phyloP scores from a whole-genome alignment of 2,329 filamentous ascomycete species.

The Claviceps citrina region DNA sequence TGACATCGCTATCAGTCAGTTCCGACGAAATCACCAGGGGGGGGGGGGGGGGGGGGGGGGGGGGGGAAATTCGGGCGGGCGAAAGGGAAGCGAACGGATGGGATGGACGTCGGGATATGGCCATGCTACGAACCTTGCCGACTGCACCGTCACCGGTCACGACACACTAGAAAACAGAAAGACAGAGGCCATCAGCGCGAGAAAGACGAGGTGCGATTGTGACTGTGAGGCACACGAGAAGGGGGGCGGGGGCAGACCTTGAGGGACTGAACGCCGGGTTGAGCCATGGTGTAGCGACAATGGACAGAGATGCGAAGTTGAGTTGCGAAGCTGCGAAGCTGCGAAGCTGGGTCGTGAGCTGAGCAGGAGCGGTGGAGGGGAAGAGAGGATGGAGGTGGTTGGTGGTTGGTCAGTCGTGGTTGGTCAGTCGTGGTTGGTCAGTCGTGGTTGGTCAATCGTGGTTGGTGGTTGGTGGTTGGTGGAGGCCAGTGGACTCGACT shows the following conservation, averaged over 20 bases:
- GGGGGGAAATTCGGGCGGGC: no score
- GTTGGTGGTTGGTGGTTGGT: not conserved
- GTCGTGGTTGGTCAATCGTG: no score
- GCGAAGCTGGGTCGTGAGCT: not conserved
- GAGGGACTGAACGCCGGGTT: constrained; percentile 74
- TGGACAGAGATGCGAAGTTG: not conserved
- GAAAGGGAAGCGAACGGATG: no score
- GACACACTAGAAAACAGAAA: constrained; percentile 54
- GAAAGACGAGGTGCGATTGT: constrained; percentile 4
- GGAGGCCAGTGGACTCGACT: not conserved
- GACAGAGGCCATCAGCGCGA: constrained; percentile 13
- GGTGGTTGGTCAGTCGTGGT: no score
- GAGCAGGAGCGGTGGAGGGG: constrained; percentile 5
- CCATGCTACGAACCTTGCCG: constrained; percentile 46
- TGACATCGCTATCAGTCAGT: not conserved
- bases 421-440: no score
- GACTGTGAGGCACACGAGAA: not conserved
- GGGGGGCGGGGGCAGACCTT: constrained; percentile 53
- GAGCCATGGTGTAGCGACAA: constrained; percentile 43
- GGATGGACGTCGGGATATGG: not conserved
- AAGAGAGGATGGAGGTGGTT: constrained; percentile 5
- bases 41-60: not conserved
- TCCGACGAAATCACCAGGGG: not conserved
- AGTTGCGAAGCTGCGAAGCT: not conserved
- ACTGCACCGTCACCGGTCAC: constrained; percentile 98